Percentiles rank a stretch among this genome's conserved stretches.
phyloP scores from a whole-genome alignment of 2,329 filamentous ascomycete genomes.

The Fusarium subtropicale region DNA sequence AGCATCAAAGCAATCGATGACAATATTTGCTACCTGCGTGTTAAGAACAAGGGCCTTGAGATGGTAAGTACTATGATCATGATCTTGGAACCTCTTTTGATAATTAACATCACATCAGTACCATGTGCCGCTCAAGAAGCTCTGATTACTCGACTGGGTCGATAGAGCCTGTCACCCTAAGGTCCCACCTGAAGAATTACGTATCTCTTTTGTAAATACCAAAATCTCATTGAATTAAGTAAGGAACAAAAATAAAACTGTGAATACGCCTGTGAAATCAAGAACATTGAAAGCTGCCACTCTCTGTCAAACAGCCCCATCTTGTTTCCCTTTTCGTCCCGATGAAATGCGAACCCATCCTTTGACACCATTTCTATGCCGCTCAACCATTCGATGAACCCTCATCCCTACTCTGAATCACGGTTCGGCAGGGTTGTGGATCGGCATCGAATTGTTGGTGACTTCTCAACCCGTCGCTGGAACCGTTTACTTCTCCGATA shows the following conservation, averaged over 20 bases:
- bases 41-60: constrained; percentile 48
- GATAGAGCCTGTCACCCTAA: neutral
- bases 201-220: constrained; percentile 2
- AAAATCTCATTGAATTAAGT: constrained; percentile 32
- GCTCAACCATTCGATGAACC: constrained; percentile 35
- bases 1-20: constrained; percentile 50
- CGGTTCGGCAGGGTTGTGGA: constrained; percentile 3
- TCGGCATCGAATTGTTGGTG: neutral
- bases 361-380: constrained; percentile 50
- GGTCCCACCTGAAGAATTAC: neutral
- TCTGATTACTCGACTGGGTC: constrained; percentile 13
- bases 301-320: constrained; percentile 41
- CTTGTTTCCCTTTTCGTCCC: constrained; percentile 43
- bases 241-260: constrained; percentile 39
- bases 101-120: constrained; percentile 42
- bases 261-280: constrained; percentile 45
- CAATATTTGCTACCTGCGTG: constrained; percentile 51
- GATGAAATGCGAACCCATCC: constrained; percentile 49
- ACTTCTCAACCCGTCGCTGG: constrained; percentile 13
- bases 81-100: neutral
- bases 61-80: constrained; percentile 46
- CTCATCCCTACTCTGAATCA: constrained; percentile 11
- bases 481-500: constrained; percentile 2
- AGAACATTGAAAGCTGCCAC: constrained; percentile 39
- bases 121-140: constrained; percentile 44